Conservation (phyloP, 2,329 filamentous ascomycete species). For the Fusarium armeniacum region DNA sequence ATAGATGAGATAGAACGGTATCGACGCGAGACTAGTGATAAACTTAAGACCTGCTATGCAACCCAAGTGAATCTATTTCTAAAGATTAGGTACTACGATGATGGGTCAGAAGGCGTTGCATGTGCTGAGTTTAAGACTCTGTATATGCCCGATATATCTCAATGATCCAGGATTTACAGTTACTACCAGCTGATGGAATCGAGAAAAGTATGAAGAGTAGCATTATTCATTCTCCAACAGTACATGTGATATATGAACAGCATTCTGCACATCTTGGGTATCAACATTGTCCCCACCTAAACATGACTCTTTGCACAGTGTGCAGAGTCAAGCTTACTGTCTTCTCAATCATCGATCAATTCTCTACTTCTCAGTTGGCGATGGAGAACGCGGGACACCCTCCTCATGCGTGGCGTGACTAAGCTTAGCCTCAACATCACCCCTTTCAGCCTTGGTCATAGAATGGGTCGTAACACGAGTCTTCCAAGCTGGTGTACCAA, state of each 20-base stretch:
- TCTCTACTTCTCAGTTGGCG: constrained; percentile 11
- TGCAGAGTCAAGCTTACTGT: background rate
- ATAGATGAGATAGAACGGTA: too few species aligned
- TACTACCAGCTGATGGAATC: background rate
- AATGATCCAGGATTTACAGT: too few species aligned
- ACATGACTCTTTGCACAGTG: background rate
- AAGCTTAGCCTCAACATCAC: constrained; percentile 44
- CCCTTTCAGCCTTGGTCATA: constrained; percentile 33
- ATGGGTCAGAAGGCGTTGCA: background rate
- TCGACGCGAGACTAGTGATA: background rate
- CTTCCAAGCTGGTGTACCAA: constrained; percentile 46
- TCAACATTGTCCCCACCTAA: background rate
- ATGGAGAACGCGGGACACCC: background rate
- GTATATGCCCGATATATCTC: too few species aligned
- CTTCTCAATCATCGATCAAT: background rate
- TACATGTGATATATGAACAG: background rate
- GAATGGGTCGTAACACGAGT: constrained; percentile 26
- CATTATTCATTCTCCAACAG: background rate
- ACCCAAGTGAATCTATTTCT: background rate
- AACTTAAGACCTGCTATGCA: too few species aligned
- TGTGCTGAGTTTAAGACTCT: too few species aligned
- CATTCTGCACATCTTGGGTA: background rate
- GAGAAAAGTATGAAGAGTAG: background rate
- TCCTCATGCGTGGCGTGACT: constrained; percentile 22
- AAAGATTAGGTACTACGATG: background rate